Percentiles rank a stretch among this genome's conserved stretches.
Evolutionary conservation across 2,329 filamentous ascomycete species (phyloP).

Genomic region (Sporothrix mexicana): DNA sequence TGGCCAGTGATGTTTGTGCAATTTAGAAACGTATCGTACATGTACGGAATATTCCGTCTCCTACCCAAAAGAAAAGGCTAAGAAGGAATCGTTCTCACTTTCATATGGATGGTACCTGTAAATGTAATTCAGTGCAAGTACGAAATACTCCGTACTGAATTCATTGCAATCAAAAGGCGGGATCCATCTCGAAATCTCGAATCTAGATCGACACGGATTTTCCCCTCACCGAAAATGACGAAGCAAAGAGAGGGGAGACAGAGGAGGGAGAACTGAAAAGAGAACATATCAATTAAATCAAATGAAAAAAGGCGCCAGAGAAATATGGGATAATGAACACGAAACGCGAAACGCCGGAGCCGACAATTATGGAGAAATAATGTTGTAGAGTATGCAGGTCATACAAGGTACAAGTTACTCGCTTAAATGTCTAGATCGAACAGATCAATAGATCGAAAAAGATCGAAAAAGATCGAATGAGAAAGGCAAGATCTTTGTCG

Average conservation of each 20-base stretch:
- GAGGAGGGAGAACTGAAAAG: neutral
- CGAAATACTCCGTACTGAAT: no score
- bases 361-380: neutral
- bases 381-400: no score
- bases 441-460: no score
- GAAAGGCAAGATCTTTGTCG: neutral
- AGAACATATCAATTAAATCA: neutral
- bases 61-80: neutral
- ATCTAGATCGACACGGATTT: conserved; percentile 3
- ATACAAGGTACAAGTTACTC: no score
- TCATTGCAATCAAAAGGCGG: no score
- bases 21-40: neutral
- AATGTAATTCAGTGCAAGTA: no score
- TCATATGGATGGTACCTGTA: neutral
- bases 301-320: neutral
- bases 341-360: conserved; percentile 15
- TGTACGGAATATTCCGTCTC: neutral
- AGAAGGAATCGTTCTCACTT: neutral
- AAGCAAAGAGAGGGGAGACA: neutral
- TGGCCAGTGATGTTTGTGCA: neutral
- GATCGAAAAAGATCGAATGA: no score
- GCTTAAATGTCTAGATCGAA: no score
- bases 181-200: no score
- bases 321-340: neutral
- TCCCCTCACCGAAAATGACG: neutral